phyloP scores from a whole-genome alignment of 768 basidiomycete species.

The Hypholoma sublateritium region DNA sequence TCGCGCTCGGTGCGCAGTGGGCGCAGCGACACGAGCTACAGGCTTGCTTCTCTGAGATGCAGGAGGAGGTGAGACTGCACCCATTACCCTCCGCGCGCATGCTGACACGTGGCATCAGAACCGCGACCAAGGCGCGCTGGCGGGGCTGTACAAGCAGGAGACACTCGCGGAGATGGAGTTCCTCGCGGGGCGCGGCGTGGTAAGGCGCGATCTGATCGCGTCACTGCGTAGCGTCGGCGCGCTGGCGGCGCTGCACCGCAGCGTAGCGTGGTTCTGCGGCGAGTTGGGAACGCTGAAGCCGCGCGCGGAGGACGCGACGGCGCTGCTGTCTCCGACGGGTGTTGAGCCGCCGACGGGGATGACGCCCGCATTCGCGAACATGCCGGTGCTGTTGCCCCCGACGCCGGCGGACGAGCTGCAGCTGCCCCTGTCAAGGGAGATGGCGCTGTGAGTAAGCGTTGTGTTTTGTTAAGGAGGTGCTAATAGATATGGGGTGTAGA shows the following conservation, averaged over 20 bases:
- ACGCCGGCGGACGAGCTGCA: slow-evolving; percentile 49
- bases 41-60: slow-evolving; percentile 68
- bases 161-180: slow-evolving; percentile 74
- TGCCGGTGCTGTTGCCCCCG: slow-evolving; percentile 39
- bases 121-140: slow-evolving; percentile 37
- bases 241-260: slow-evolving; percentile 79
- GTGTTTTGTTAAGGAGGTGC: not conserved
- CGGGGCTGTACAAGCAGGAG: slow-evolving; percentile 72
- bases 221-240: slow-evolving; percentile 72
- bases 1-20: slow-evolving; percentile 76
- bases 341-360: slow-evolving; percentile 52
- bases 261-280: slow-evolving; percentile 86
- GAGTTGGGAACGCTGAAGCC: slow-evolving; percentile 70
- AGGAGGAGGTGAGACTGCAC: slow-evolving; percentile 43
- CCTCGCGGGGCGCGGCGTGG: slow-evolving; percentile 52
- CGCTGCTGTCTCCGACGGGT: slow-evolving; percentile 50
- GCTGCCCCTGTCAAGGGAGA: slow-evolving; percentile 83
- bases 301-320: slow-evolving; percentile 51
- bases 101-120: not conserved
- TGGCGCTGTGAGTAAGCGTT: slow-evolving; percentile 70
- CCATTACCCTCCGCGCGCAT: slow-evolving; percentile 22
- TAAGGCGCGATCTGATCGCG: slow-evolving; percentile 64
- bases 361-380: slow-evolving; percentile 45
- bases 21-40: slow-evolving; percentile 82
- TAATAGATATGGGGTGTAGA: slow-evolving; percentile 39